Evolutionary conservation across 2,329 filamentous ascomycete species (phyloP), one percentile per base, ranked within the genome.

Genomic region (Chaetomiaceae sp.): DNA sequence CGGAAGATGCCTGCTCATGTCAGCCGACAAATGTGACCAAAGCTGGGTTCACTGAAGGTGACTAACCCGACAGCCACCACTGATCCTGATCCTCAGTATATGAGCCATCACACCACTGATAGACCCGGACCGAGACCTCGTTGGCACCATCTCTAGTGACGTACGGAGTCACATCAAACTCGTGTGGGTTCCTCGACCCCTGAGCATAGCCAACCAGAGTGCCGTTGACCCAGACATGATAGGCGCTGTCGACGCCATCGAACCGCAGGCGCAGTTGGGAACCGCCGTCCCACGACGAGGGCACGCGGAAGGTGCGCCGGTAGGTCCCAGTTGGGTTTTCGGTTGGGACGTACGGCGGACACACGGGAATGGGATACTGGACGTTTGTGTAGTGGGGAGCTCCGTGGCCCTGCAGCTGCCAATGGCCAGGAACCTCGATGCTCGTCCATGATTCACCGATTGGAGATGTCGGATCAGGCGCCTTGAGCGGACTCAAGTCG

Each of bases 41-140:
- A 2, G n/a, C 4, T 29, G 11, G 3, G 2, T 7, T n/a, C 6
- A 6, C 6, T 8, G 26, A 32, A 3, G 3, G n/a, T n/a, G 11
- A 38, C 40, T 11, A 65, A 70, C 74, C 76, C 18, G 76, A 80
- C 5, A 84, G 63, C 76, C 79, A 81, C 81, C 81, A 85, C 57
- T 84, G 79, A 59, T 85, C 80, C 55, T 81, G 79, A 45, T 85
- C 81, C 60, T 86, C 83, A 27, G 86, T 81, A 54, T 86, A 86
- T 0, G 76, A 77, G 2, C 78, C 83, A 53, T 85, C 81, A 10
- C 74, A 84, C 69, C 78, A 84, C 58, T 86, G 81, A 52, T 86
- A 86, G 0, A 86, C 83, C n/a, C 74, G 69, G 1, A 86, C 79
- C 9, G 74, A 70, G 1, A 87, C 58, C 34, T 71, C 71, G 50